phyloP scores from a whole-genome alignment of 2,329 filamentous ascomycete genomes.

The Aspergillus texensis region DNA sequence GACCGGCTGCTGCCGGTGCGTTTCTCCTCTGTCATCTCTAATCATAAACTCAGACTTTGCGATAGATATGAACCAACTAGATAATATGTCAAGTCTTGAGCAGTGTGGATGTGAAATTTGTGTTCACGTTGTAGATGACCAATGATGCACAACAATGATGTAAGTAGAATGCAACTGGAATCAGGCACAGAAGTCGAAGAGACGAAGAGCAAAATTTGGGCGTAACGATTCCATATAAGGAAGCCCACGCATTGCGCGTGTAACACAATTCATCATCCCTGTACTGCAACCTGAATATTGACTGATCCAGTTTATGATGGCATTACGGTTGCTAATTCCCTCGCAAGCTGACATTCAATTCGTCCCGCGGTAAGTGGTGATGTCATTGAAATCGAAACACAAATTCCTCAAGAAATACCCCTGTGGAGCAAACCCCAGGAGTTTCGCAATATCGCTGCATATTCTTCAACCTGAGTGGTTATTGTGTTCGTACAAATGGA shows the following conservation, averaged over 20 bases:
- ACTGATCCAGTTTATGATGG: neutral
- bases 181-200: neutral
- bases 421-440: neutral
- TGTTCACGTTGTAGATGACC: neutral
- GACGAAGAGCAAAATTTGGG: neutral
- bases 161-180: neutral
- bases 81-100: too few species aligned
- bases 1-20: constrained; percentile 9
- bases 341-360: neutral
- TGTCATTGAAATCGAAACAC: constrained; percentile 4
- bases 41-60: neutral
- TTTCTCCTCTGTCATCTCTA: constrained; percentile 15
- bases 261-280: neutral
- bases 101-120: neutral
- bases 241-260: neutral
- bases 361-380: constrained; percentile 11
- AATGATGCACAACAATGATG: neutral
- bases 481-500: neutral
- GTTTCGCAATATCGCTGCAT: neutral
- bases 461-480: neutral
- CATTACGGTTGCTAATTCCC: neutral
- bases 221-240: neutral
- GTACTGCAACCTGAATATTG: neutral
- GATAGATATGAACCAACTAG: neutral
- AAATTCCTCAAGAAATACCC: neutral